These are phyloP conservation scores for Eucalyptus sideroxylon DNA, from an alignment of 345 rosid species.

Conservation along the genomic window DNA sequence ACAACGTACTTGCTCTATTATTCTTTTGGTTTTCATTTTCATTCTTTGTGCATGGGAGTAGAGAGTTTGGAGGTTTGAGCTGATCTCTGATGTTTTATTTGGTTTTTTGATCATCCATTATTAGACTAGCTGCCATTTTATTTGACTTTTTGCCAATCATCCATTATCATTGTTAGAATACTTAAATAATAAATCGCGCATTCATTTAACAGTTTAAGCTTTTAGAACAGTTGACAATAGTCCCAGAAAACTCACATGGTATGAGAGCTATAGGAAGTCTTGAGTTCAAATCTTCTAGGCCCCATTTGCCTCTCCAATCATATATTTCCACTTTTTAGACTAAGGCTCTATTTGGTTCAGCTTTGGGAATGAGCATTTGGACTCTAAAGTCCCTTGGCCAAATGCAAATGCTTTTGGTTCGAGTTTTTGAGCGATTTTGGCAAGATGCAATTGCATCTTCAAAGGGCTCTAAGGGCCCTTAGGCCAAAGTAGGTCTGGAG, in stretches of 20 bases:
- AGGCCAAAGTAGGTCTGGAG: rapidly evolving
- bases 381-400: too few relatives aligned
- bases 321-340: neutral
- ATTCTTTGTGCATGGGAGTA: neutral
- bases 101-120: neutral
- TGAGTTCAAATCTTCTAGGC: neutral
- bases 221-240: rapidly evolving
- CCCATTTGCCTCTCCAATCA: neutral
- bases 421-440: too few relatives aligned
- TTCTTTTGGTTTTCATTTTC: neutral
- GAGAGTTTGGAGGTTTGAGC: neutral
- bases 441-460: too few relatives aligned
- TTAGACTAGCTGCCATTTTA: neutral
- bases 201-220: rapidly evolving
- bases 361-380: too few relatives aligned
- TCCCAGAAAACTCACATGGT: neutral
- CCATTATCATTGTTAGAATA: neutral
- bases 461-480: too few relatives aligned
- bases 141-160: neutral
- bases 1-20: neutral
- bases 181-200: rapidly evolving
- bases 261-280: neutral
- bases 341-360: neutral
- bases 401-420: too few relatives aligned
- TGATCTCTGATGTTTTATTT: neutral